Evolutionary conservation across 331 rosid species (phyloP).

Genomic region (Dryas integrifolia): DNA sequence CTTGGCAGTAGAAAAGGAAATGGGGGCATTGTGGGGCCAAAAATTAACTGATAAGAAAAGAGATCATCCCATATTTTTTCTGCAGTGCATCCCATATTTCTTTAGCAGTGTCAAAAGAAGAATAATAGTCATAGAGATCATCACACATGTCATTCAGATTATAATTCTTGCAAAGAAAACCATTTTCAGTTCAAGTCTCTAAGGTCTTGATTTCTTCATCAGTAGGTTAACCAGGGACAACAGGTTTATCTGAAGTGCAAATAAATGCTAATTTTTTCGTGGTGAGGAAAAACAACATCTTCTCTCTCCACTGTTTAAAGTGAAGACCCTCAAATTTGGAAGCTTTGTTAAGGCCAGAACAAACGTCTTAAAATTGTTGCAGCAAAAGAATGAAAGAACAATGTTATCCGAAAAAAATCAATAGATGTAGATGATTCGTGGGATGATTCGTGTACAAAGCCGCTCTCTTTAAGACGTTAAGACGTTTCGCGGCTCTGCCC

Average conservation of each 20-base stretch:
- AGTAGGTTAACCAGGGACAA: background rate
- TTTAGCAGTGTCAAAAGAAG: background rate
- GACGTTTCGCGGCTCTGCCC: too few species aligned
- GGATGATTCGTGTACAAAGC: too few species aligned
- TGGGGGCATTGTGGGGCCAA: too few species aligned
- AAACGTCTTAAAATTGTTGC: background rate
- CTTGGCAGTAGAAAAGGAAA: too few species aligned
- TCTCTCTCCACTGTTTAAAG: background rate
- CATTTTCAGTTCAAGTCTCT: background rate
- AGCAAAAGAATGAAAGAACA: background rate
- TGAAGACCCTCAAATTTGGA: slow-evolving; percentile 2
- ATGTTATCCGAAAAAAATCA: background rate
- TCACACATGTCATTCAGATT: background rate
- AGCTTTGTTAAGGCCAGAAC: background rate
- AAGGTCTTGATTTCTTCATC: background rate
- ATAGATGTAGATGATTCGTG: too few species aligned
- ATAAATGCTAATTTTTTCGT: background rate
- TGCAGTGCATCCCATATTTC: background rate
- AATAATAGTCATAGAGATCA: background rate
- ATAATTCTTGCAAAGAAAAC: background rate
- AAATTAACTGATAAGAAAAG: too few species aligned
- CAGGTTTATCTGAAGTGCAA: background rate
- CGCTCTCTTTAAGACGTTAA: too few species aligned
- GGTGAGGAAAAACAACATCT: background rate
- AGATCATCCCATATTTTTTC: background rate